A percentile compares a stretch with the other conserved stretches of the same genome.
These are phyloP conservation scores for Fraxinus nigra DNA, from an alignment of 305 asterid genomes.

Conservation along the genomic window DNA sequence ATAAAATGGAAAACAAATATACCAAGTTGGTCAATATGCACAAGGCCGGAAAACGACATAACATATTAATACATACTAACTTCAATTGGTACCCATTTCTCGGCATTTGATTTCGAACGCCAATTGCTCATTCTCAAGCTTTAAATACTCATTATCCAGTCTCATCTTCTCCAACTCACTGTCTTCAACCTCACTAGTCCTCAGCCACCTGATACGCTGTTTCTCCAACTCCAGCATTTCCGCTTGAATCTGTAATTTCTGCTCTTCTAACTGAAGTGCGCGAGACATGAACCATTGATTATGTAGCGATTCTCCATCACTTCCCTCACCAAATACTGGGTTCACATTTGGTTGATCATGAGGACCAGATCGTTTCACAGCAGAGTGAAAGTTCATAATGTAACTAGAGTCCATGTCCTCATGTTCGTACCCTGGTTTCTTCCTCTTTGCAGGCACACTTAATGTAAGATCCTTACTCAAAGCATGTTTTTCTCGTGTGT, in stretches of 20 bases:
- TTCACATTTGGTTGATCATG: constrained; percentile 6
- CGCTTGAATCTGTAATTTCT: constrained; percentile 20
- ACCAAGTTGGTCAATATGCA: constrained; percentile 15
- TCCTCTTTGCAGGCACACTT: constrained; percentile 25
- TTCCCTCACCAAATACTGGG: background rate
- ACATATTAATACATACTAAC: background rate
- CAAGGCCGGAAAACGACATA: background rate
- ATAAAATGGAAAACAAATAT: background rate
- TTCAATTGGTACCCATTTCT: constrained; percentile 21
- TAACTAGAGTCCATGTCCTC: constrained; percentile 10
- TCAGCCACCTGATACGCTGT: constrained; percentile 20
- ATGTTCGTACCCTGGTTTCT: constrained; percentile 1
- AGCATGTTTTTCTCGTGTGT: background rate
- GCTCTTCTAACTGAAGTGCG: constrained; percentile 24
- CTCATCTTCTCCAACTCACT: constrained; percentile 23
- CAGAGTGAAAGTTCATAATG: background rate
- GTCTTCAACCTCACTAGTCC: constrained; percentile 20
- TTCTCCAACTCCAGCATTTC: constrained; percentile 28
- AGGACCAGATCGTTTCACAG: background rate
- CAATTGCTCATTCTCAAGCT: constrained; percentile 25
- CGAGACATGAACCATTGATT: constrained; percentile 7
- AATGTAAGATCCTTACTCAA: background rate
- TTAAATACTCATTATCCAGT: constrained; percentile 20
- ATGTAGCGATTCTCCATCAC: background rate
- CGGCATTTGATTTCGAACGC: constrained; percentile 24